phyloP scores from a whole-genome alignment of 2,329 filamentous ascomycete species.

The Plectosphaerella cucumerina region DNA sequence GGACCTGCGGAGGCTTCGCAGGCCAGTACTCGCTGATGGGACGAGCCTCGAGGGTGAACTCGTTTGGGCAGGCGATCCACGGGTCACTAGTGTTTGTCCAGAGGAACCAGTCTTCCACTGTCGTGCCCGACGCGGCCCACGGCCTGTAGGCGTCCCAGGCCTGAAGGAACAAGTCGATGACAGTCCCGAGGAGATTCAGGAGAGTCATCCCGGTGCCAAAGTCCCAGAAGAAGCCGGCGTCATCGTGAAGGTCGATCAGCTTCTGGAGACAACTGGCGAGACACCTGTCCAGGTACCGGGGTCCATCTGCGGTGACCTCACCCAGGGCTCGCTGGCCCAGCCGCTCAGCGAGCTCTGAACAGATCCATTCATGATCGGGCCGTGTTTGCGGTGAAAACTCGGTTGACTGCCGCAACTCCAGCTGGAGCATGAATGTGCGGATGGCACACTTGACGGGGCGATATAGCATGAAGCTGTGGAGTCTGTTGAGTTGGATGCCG shows the following conservation, averaged over 20 bases:
- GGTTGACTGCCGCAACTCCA: background rate
- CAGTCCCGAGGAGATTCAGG: background rate
- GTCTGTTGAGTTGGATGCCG: conserved; percentile 1
- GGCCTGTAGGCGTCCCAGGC: background rate
- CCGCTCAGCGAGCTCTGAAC: background rate
- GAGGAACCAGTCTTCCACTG: background rate
- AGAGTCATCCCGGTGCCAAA: background rate
- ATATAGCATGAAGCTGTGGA: conserved; percentile 9
- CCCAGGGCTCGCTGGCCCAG: background rate
- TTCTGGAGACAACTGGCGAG: background rate
- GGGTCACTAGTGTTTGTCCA: background rate
- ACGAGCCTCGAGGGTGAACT: background rate
- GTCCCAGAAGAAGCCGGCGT: background rate
- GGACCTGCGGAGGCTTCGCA: background rate
- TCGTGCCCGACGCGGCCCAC: background rate
- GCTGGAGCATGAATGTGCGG: conserved; percentile 9
- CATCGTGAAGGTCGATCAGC: background rate
- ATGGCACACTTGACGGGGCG: conserved; percentile 3
- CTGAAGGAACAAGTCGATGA: background rate
- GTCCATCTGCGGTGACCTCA: background rate
- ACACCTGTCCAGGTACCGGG: background rate
- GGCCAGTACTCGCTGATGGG: background rate
- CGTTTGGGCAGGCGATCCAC: background rate
- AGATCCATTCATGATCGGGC: background rate
- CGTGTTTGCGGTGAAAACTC: background rate